These are phyloP conservation scores for Cetraspora pellucida DNA, from an alignment of 192 early-diverging fungal genomes.

Conservation along the genomic window DNA sequence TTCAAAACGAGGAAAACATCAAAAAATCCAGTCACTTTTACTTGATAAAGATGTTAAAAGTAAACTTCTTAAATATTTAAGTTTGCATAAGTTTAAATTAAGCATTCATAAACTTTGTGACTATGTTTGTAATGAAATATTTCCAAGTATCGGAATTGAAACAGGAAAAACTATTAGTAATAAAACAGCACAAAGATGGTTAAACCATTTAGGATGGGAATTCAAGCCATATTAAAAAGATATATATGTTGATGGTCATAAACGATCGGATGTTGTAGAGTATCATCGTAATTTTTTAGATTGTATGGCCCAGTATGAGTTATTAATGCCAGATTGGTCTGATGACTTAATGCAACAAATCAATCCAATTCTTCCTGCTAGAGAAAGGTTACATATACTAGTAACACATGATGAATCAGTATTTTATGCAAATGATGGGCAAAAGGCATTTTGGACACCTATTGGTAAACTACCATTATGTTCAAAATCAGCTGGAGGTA, in stretches of 20 bases:
- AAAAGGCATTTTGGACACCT: neutral
- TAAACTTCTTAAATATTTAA: too few species aligned
- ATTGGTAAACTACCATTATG: neutral
- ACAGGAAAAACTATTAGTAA: too few species aligned
- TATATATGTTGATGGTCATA: constrained; percentile 33
- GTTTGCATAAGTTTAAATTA: too few species aligned
- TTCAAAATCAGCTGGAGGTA: constrained; percentile 24
- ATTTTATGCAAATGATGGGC: constrained; percentile 33
- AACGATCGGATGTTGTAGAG: constrained; percentile 32
- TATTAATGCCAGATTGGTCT: neutral
- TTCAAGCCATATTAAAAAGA: constrained; percentile 13
- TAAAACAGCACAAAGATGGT: constrained; percentile 7
- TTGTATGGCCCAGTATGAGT: neutral
- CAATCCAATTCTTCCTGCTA: neutral
- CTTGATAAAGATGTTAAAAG: too few species aligned
- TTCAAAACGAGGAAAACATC: too few species aligned
- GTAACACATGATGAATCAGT: constrained; percentile 35
- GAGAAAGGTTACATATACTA: constrained; percentile 12
- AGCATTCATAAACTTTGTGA: too few species aligned
- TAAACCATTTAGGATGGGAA: constrained; percentile 19
- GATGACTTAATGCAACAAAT: neutral
- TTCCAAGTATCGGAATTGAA: too few species aligned
- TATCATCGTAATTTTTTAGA: constrained; percentile 25
- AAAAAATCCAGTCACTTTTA: too few species aligned
- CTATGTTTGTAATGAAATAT: too few species aligned